Conservation (phyloP, 768 basidiomycete species). For the Cystobasidium onofrii region DNA sequence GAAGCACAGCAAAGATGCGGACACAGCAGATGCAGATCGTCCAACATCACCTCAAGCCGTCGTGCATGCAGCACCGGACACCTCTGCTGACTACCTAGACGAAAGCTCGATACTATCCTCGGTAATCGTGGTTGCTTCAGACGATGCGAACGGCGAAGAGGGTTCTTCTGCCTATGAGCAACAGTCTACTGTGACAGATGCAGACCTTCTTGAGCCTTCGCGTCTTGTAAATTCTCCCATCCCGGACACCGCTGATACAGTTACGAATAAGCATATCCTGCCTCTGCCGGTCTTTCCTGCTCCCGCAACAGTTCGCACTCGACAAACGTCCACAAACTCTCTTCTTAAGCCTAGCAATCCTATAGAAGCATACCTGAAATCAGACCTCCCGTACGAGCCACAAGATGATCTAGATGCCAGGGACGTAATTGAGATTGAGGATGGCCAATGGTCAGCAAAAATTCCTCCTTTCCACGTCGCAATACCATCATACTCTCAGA, state of each 20-base stretch:
- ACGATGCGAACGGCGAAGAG: background rate
- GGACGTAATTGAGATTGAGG: background rate
- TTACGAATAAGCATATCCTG: background rate
- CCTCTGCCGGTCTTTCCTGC: background rate
- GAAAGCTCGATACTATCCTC: background rate
- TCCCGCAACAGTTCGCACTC: background rate
- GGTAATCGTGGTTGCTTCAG: background rate
- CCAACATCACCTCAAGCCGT: background rate
- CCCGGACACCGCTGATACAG: background rate
- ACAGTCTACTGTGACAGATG: background rate
- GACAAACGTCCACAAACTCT: background rate
- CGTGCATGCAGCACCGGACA: background rate
- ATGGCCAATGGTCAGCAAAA: background rate
- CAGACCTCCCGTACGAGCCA: background rate
- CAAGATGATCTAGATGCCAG: background rate
- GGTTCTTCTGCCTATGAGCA: background rate
- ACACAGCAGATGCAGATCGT: background rate
- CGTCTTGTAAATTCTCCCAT: background rate
- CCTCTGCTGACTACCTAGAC: background rate
- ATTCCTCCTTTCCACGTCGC: background rate
- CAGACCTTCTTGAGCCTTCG: background rate
- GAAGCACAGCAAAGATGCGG: background rate
- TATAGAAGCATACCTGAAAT: constrained; percentile 1
- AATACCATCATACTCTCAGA: background rate
- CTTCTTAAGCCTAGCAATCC: background rate